phyloP scores from a whole-genome alignment of 371 early-diverging fungal species.

The Mortierella sp. region DNA sequence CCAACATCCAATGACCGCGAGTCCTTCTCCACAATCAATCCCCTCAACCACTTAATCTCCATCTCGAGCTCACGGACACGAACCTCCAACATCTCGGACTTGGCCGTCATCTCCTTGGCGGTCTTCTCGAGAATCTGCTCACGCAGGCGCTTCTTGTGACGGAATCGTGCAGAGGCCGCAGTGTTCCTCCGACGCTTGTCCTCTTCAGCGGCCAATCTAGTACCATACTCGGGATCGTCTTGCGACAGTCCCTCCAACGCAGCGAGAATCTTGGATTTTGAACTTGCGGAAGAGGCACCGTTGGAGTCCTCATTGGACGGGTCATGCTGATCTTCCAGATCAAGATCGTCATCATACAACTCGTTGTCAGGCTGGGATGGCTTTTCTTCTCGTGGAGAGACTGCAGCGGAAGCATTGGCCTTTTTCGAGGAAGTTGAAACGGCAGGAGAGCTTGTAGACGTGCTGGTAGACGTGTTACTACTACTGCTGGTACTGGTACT shows the following conservation, averaged over 20 bases:
- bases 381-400: conserved; percentile 21
- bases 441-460: conserved; percentile 12
- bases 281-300: conserved; percentile 8
- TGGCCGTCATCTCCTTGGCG: conserved; percentile 86
- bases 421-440: conserved; percentile 25
- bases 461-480: not conserved
- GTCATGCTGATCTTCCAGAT: not conserved
- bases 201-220: conserved; percentile 67
- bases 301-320: conserved; percentile 25
- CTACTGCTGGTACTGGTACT: not conserved
- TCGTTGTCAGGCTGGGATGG: conserved; percentile 16
- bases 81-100: conserved; percentile 78
- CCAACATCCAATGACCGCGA: conserved; percentile 60
- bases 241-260: conserved; percentile 31
- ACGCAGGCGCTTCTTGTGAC: conserved; percentile 92
- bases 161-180: conserved; percentile 96
- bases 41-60: conserved; percentile 92
- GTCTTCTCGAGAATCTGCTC: conserved; percentile 90
- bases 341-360: conserved; percentile 21
- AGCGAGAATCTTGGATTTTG: conserved; percentile 8
- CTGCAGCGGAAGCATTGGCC: conserved; percentile 18
- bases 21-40: conserved; percentile 87
- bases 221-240: conserved; percentile 36
- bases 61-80: conserved; percentile 87
- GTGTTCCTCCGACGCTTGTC: conserved; percentile 96